Evolutionary conservation across 495 filamentous ascomycete species (phyloP), one percentile per base, ranked within the genome.

Genomic region (Penicillium arizonense): DNA sequence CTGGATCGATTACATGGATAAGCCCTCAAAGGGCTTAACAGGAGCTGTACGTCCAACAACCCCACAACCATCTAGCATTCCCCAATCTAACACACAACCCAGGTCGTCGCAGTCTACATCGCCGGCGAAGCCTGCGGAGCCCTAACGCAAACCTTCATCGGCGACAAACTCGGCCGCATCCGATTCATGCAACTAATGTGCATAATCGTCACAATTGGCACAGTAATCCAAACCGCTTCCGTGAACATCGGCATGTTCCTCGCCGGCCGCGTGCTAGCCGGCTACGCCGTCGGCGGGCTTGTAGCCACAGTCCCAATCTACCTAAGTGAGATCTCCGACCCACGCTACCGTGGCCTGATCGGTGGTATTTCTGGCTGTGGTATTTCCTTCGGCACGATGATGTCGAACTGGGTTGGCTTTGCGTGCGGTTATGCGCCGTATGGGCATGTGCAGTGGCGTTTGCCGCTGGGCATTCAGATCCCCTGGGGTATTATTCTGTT

Each of bases 191-290:
- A 82, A 53, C 40, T 82, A 41, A 73, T 79, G 67, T 82, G 79
- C 55, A 52, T 82, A 12, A 63, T 84, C 38, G 80, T 84, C 21
- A 83, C 80, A 1, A 75, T 83, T 38, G 82, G 80, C 33, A 79
- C 75, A 3, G 59, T 70, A 21, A 79, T 84, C 53, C 80, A 83
- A 52, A 82, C 81, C 0, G 80, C 77, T 8, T 74, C 79, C 8
- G 67, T 82, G 33, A 84, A 81, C 43, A 80, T 82, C 39, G 80
- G 77, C 26, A 84, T 82, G 80, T 82, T 82, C 58, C 73, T 84
- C 28, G 78, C 78, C 3, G 81, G 80, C 14, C 79, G 81, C 21
- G 73, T 63, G 6, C 57, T 84, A 38, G 78, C 80, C n/a, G 81
- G 81, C 11, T 70, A 71, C 54, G 80, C 78, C 21, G 80, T 82